These are phyloP conservation scores for Fusarium piperis DNA, from an alignment of 2,329 filamentous ascomycete genomes.

Conservation along the genomic window DNA sequence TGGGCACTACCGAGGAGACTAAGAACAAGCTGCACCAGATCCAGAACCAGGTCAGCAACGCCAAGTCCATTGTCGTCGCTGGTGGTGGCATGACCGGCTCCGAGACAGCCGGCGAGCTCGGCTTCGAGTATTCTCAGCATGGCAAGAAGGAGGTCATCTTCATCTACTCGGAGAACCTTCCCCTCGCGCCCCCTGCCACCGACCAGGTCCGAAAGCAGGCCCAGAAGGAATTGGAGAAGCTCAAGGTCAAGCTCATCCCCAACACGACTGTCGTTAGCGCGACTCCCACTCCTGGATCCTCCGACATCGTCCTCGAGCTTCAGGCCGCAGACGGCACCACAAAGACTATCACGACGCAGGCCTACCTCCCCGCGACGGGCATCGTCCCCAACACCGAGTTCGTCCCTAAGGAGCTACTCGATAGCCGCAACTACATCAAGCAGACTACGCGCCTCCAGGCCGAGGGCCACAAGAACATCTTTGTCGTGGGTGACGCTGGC, in stretches of 20 bases:
- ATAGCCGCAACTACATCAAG: slow-evolving; percentile 47
- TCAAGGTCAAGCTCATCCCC: slow-evolving; percentile 55
- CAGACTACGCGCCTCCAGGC: slow-evolving; percentile 51
- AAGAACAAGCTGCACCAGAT: slow-evolving; percentile 50
- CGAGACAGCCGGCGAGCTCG: slow-evolving; percentile 63
- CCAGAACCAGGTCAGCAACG: slow-evolving; percentile 51
- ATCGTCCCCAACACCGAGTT: slow-evolving; percentile 57
- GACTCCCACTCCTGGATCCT: slow-evolving; percentile 31
- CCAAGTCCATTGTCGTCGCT: slow-evolving; percentile 60
- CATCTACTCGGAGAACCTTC: slow-evolving; percentile 51
- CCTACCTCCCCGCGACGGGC: slow-evolving; percentile 60
- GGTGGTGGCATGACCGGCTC: slow-evolving; percentile 62
- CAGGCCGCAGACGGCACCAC: slow-evolving; percentile 46
- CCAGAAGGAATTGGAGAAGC: slow-evolving; percentile 52
- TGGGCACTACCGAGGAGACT: slow-evolving; percentile 55
- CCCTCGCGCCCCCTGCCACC: slow-evolving; percentile 47
- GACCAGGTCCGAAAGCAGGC: slow-evolving; percentile 52
- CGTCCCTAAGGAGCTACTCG: slow-evolving; percentile 50
- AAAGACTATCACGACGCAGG: slow-evolving; percentile 52
- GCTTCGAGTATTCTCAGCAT: slow-evolving; percentile 54
- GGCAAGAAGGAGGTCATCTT: slow-evolving; percentile 59
- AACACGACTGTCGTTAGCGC: slow-evolving; percentile 50
- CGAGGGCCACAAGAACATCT: slow-evolving; percentile 52
- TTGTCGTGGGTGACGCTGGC: slow-evolving; percentile 56
- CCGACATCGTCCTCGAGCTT: slow-evolving; percentile 49